Evolutionary conservation across 2,329 filamentous ascomycete genomes (phyloP), one percentile per base, ranked within the genome.

Genomic region (Clarireedia hainanense): DNA sequence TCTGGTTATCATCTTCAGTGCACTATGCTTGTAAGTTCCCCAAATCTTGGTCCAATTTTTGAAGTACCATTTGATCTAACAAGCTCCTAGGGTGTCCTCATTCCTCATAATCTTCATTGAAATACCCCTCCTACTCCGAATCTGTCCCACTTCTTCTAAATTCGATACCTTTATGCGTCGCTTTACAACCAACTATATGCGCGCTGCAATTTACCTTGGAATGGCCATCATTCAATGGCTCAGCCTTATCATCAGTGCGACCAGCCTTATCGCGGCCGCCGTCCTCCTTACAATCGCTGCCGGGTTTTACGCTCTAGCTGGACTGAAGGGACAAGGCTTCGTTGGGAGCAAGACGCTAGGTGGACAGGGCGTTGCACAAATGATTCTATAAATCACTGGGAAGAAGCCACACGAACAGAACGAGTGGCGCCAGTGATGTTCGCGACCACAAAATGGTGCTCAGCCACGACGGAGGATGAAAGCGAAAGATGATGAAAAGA

Each of bases 121-220:
- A 73, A 86, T 99, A 17, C 94, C 94, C 27, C 85, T 97, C 58
- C 88, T 99, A 57, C 85, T 99, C 60, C 89, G 94, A 74, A 96
- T 99, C 76, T 99, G 94, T 77, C 94, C 94, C 57, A 99, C 94
- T 5, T 97, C 92, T 14, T 74, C 85, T 61, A 84, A 81, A 62
- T 99, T 99, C 75, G 94, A 99, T 72, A 77, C 75, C 63, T 86
- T 91, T 70, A 92, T 99, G 72, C 91, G 92, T 73, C 86, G 83
- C 68, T 89, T 99, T 77, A 90, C 90, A 61, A 95, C 91, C 58
- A 97, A 96, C 78, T 97, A 91, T 77, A 95, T 94, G 85, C 91
- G 94, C 73, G 92, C 92, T 20, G 87, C 77, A 57, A 86, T 95
- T 69, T 99, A 99, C 74, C 74, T 75, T 57, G 74, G 82, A 70